Evolutionary conservation across 352 stramenopile genomes (phyloP).

Genomic region (Phytopythium helicoides): DNA sequence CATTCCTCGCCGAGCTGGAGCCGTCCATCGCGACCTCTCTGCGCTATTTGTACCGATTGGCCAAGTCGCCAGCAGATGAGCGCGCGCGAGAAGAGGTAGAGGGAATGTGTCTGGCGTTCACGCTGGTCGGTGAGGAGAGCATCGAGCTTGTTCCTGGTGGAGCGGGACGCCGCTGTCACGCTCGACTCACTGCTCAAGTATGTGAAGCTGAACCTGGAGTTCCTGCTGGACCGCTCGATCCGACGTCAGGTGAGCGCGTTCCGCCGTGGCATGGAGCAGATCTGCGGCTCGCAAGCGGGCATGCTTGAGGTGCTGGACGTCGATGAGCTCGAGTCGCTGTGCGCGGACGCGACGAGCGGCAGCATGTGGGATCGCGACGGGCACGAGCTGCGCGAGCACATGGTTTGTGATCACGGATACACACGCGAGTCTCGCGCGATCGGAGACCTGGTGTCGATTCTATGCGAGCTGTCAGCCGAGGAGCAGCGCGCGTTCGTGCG

Average conservation of each 20-base stretch:
- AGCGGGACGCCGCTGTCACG: constrained; percentile 40
- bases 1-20: constrained; percentile 65
- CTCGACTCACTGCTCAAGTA: constrained; percentile 50
- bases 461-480: constrained; percentile 61
- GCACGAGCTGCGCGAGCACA: constrained; percentile 63
- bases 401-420: constrained; percentile 88
- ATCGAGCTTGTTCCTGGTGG: constrained; percentile 56
- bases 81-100: constrained; percentile 32
- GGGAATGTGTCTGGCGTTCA: constrained; percentile 72
- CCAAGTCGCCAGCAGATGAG: constrained; percentile 1
- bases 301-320: constrained; percentile 65
- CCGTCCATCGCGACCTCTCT: constrained; percentile 67
- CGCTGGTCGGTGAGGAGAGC: constrained; percentile 58
- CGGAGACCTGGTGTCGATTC: constrained; percentile 65
- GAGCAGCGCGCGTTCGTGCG: constrained; percentile 85
- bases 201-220: constrained; percentile 43
- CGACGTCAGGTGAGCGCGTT: constrained; percentile 62
- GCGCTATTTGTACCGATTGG: constrained; percentile 44
- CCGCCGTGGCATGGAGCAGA: constrained; percentile 62
- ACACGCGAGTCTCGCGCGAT: constrained; percentile 62
- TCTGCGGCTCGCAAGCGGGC: constrained; percentile 31
- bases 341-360: constrained; percentile 38
- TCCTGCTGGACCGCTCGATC: constrained; percentile 69
- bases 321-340: constrained; percentile 59
- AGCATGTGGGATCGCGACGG: constrained; percentile 74